These are phyloP conservation scores for Phytophthora aleatoria DNA, from an alignment of 352 stramenopile species.

Conservation along the genomic window DNA sequence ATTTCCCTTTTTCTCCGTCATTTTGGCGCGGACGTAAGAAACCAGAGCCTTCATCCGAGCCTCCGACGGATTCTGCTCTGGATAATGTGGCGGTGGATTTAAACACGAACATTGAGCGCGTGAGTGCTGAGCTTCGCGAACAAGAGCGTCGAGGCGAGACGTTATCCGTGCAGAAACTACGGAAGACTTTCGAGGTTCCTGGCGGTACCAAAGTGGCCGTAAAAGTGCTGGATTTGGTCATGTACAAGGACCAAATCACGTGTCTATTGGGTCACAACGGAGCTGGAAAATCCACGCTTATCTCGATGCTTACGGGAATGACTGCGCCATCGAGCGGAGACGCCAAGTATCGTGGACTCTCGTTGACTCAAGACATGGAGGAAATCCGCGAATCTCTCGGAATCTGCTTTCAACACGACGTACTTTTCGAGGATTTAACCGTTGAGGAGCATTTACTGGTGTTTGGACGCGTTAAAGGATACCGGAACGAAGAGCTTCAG, in stretches of 20 bases:
- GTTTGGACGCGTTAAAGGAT: slow-evolving; percentile 62
- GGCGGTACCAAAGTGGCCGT: slow-evolving; percentile 80
- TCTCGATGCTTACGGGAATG: slow-evolving; percentile 90
- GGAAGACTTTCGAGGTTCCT: slow-evolving; percentile 64
- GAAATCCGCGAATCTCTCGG: slow-evolving; percentile 64
- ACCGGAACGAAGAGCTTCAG: slow-evolving; percentile 34
- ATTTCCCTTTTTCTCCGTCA: slow-evolving; percentile 71
- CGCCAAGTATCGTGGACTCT: slow-evolving; percentile 68
- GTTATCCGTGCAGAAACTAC: slow-evolving; percentile 42
- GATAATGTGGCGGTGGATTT: neutral
- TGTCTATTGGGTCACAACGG: slow-evolving; percentile 92
- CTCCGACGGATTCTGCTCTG: neutral
- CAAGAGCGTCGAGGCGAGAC: slow-evolving; percentile 40
- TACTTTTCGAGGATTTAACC: slow-evolving; percentile 70
- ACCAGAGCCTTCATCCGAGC: neutral
- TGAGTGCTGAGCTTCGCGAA: slow-evolving; percentile 1
- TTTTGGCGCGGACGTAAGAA: neutral
- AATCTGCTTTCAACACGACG: slow-evolving; percentile 83
- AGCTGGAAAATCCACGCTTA: slow-evolving; percentile 87
- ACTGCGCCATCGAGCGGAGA: slow-evolving; percentile 52
- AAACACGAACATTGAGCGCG: neutral
- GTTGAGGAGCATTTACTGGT: slow-evolving; percentile 68
- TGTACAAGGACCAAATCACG: slow-evolving; percentile 91
- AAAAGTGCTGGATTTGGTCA: slow-evolving; percentile 70
- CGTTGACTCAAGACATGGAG: slow-evolving; percentile 70